Evolutionary conservation across 768 basidiomycete genomes (phyloP), one percentile per base, ranked within the genome.

Genomic region (Agaricus subrufescens): DNA sequence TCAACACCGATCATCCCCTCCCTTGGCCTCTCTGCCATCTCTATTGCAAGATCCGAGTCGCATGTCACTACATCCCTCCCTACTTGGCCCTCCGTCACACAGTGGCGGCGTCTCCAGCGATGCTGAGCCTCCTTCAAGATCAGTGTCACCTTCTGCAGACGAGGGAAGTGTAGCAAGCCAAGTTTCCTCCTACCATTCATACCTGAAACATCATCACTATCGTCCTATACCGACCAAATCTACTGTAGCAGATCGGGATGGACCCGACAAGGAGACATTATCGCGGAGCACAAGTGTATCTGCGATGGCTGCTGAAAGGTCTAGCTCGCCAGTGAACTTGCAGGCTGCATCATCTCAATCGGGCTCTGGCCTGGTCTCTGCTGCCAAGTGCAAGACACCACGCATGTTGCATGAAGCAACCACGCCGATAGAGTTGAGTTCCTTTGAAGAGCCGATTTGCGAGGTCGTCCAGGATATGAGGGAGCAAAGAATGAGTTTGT

Each of bases 401-500:
- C 75, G 89, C 37, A 70, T 71, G 56, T 70, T 90, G 54, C 84
- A 89, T 63, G 68, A 65, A 42, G 70, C 72, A 27, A 62, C 66
- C 42, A 81, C 81, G 11, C 90, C 92, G 3, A 77, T 78, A 15
- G 72, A 76, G 45, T 70, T 91, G 58, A 84, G 83, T 44, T 74
- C 76, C 37, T 84, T 87, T 59, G 77, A 80, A 31, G 87, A 92
- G 46, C 96, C 96, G 3, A 81, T 97, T 40, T 84, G 80, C 67
- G 80, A 84, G 53, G 81, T 97, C 1, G 76, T 98, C 50, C 92
- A 95, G 70, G 91, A 94, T 66, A 93, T 98, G 87, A 81, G 96
- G 45, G 87, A 95, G 69, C 95, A 98, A 72, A 78, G 96, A 52
- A 98, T 98, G 96, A 94, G 91, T 64, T 71, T 97, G 59, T 96